These are phyloP conservation scores for Clavispora vitiphila DNA, from an alignment of 805 yeast genomes.

Conservation along the genomic window DNA sequence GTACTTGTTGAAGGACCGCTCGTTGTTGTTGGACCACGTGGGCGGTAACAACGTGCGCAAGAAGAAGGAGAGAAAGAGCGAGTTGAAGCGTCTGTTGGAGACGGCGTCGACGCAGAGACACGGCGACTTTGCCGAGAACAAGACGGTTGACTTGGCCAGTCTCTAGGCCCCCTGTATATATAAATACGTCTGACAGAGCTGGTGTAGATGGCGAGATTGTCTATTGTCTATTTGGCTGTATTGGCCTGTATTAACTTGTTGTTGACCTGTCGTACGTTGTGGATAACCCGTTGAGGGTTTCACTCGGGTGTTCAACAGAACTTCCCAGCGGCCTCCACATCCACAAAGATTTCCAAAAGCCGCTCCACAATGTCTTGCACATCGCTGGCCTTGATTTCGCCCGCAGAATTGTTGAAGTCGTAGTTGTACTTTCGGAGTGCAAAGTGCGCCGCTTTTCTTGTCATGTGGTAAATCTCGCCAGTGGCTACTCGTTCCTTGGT, in stretches of 20 bases:
- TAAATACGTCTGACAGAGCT: neutral
- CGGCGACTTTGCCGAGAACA: constrained; percentile 11
- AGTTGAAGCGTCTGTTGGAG: constrained; percentile 34
- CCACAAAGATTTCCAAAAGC: constrained; percentile 33
- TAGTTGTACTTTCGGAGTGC: constrained; percentile 34
- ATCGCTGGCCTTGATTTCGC: constrained; percentile 22
- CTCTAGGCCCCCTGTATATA: constrained; percentile 1
- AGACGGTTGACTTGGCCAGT: constrained; percentile 6
- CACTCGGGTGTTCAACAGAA: too few relatives aligned
- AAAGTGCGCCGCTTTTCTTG: constrained; percentile 33
- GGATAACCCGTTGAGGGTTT: too few relatives aligned
- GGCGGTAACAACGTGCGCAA: constrained; percentile 14
- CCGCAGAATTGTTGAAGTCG: constrained; percentile 16
- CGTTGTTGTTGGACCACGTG: constrained; percentile 36
- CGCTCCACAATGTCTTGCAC: constrained; percentile 38
- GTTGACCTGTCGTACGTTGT: too few relatives aligned
- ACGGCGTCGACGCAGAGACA: constrained; percentile 20
- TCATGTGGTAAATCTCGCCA: constrained; percentile 39
- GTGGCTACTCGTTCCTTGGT: constrained; percentile 31
- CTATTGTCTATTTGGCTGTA: too few relatives aligned
- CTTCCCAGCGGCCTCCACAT: constrained; percentile 16
- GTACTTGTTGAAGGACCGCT: constrained; percentile 47
- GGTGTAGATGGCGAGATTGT: neutral
- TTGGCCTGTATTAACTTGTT: too few relatives aligned
- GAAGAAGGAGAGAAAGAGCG: constrained; percentile 27